These are phyloP conservation scores for Monilinia fructicola DNA, from an alignment of 2,329 filamentous ascomycete genomes.

Conservation along the genomic window DNA sequence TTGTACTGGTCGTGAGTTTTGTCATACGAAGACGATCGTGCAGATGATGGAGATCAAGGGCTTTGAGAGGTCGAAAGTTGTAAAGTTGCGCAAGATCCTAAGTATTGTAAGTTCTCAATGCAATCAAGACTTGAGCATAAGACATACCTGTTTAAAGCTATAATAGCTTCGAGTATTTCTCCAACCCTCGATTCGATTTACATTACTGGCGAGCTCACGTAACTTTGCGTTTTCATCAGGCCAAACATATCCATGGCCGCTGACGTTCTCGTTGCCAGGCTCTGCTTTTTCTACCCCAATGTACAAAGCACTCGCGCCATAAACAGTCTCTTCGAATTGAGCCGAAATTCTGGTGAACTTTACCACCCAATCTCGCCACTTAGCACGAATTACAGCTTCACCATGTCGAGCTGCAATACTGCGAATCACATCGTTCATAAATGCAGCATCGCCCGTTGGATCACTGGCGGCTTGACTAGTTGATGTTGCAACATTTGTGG, in stretches of 20 bases:
- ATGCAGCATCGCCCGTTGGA: constrained; percentile 80
- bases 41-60: constrained; percentile 86
- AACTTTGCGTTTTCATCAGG: constrained; percentile 75
- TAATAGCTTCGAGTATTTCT: constrained; percentile 93
- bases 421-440: constrained; percentile 82
- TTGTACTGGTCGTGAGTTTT: constrained; percentile 72
- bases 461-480: constrained; percentile 50
- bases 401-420: constrained; percentile 85
- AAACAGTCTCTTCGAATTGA: constrained; percentile 93
- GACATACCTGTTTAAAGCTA: constrained; percentile 78
- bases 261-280: constrained; percentile 56
- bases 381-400: constrained; percentile 84
- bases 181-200: constrained; percentile 94
- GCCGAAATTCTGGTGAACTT: constrained; percentile 92
- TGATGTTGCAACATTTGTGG: constrained; percentile 46
- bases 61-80: constrained; percentile 66
- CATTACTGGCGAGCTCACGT: constrained; percentile 86
- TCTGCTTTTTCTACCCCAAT: constrained; percentile 75
- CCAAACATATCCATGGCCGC: constrained; percentile 95
- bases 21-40: constrained; percentile 86
- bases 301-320: constrained; percentile 85
- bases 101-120: constrained; percentile 40
- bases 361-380: constrained; percentile 92
- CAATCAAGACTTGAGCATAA: not conserved
- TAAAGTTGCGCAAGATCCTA: constrained; percentile 67